Evolutionary conservation across 148 eudicot species (phyloP).

Genomic region (Persicaria tinctoria): DNA sequence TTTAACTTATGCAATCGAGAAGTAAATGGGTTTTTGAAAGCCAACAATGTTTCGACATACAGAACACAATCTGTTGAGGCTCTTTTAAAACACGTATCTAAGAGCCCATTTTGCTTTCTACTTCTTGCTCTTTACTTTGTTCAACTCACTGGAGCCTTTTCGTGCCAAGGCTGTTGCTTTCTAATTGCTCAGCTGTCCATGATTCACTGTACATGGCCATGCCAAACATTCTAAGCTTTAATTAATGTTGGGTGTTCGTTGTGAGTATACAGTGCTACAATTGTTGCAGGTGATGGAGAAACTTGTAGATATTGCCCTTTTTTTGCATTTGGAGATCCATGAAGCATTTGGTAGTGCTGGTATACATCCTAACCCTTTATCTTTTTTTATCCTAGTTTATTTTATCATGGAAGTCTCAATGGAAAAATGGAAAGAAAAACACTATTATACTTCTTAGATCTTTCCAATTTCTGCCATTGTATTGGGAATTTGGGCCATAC

Average conservation of each 20-base stretch:
- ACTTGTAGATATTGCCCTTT: slow-evolving; percentile 86
- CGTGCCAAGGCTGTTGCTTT: not conserved
- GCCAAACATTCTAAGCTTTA: not conserved
- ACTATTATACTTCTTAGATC: not conserved
- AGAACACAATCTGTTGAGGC: not conserved
- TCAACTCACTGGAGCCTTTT: not conserved
- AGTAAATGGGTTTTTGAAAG: not conserved
- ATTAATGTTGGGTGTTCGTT: not conserved
- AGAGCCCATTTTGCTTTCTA: not conserved
- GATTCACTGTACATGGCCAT: not conserved
- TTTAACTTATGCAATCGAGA: not conserved
- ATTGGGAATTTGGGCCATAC: not conserved
- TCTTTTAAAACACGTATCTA: not conserved
- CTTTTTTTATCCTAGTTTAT: not conserved
- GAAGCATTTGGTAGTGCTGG: slow-evolving; percentile 79
- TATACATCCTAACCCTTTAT: slow-evolving; percentile 27
- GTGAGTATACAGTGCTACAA: not conserved
- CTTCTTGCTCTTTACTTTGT: not conserved
- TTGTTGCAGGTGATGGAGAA: slow-evolving; percentile 89
- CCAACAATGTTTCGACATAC: not conserved
- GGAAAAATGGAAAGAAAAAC: not conserved
- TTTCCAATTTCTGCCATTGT: not conserved
- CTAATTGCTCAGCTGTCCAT: not conserved
- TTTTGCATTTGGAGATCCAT: slow-evolving; percentile 77
- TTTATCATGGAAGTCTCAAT: not conserved